Evolutionary conservation across 2,329 filamentous ascomycete genomes (phyloP).

Genomic region (Cytospora schulzeri): DNA sequence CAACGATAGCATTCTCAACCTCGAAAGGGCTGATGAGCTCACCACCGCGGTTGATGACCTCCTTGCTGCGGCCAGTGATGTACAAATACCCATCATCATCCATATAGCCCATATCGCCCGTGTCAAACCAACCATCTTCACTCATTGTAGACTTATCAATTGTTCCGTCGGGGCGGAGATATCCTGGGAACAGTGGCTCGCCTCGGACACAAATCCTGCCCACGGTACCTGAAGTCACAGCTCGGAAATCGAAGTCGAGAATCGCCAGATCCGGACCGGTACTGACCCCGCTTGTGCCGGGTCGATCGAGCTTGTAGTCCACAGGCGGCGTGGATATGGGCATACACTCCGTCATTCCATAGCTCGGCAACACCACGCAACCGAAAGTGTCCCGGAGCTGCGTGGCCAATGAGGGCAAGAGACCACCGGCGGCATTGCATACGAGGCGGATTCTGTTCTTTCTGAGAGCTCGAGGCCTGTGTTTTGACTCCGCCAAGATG

Average conservation of each 20-base stretch:
- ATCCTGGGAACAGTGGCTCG: slow-evolving; percentile 81
- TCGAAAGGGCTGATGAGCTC: slow-evolving; percentile 91
- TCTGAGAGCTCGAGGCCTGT: slow-evolving; percentile 60
- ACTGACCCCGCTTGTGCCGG: slow-evolving; percentile 79
- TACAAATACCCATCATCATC: slow-evolving; percentile 80
- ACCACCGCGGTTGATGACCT: slow-evolving; percentile 87
- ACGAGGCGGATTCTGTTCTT: slow-evolving; percentile 73
- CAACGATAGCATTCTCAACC: slow-evolving; percentile 66
- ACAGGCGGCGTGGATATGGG: slow-evolving; percentile 80
- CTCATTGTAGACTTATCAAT: slow-evolving; percentile 78
- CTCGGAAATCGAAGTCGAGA: slow-evolving; percentile 68
- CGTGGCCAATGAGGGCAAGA: slow-evolving; percentile 80
- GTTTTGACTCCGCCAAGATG: slow-evolving; percentile 72
- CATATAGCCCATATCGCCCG: slow-evolving; percentile 81
- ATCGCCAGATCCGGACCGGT: slow-evolving; percentile 84
- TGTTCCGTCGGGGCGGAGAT: slow-evolving; percentile 73
- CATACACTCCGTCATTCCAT: slow-evolving; percentile 89
- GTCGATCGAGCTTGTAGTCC: slow-evolving; percentile 61
- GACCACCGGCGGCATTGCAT: slow-evolving; percentile 80
- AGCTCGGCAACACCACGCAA: slow-evolving; percentile 84
- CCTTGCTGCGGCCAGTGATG: slow-evolving; percentile 91
- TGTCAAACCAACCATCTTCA: slow-evolving; percentile 79
- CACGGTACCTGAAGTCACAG: slow-evolving; percentile 69
- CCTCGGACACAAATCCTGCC: slow-evolving; percentile 83
- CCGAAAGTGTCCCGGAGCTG: slow-evolving; percentile 75